Evolutionary conservation across 208 protist species (phyloP).

Genomic region (Tritrichomonas musculus): DNA sequence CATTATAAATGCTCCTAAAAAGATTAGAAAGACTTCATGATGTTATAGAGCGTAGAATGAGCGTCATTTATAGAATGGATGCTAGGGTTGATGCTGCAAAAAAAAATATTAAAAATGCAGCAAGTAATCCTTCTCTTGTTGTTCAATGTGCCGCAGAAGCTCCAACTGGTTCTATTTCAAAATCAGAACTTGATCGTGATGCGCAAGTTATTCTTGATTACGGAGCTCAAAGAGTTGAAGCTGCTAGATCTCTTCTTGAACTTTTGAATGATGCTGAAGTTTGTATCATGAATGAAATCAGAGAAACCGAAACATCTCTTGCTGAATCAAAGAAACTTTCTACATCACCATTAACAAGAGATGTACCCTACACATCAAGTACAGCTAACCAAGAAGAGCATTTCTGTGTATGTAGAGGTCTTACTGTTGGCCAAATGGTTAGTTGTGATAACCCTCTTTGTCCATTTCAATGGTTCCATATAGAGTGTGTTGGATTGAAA

Average conservation of each 20-base stretch:
- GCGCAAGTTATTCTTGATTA: not conserved
- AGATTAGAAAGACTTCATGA: not conserved
- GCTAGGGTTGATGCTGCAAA: not conserved
- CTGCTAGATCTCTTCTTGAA: not conserved
- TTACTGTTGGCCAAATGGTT: not conserved
- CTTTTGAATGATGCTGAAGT: not conserved
- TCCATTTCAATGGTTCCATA: slow-evolving; percentile 23
- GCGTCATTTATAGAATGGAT: not conserved
- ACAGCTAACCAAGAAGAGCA: not conserved
- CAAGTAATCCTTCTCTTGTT: not conserved
- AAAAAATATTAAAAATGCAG: not conserved
- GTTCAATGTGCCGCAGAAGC: not conserved
- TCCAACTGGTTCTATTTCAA: not conserved
- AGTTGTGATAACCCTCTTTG: not conserved
- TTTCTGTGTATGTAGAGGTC: not conserved
- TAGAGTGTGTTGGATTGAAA: not conserved
- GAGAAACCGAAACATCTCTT: not conserved
- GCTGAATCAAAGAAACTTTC: not conserved
- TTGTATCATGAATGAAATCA: not conserved
- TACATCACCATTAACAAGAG: not conserved
- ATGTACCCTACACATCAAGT: not conserved
- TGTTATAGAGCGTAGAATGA: not conserved
- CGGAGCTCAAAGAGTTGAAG: slow-evolving; percentile 17
- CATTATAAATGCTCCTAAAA: no score
- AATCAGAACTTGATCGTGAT: not conserved